phyloP scores from a whole-genome alignment of 768 basidiomycete genomes.

The Suillus ampliporus region DNA sequence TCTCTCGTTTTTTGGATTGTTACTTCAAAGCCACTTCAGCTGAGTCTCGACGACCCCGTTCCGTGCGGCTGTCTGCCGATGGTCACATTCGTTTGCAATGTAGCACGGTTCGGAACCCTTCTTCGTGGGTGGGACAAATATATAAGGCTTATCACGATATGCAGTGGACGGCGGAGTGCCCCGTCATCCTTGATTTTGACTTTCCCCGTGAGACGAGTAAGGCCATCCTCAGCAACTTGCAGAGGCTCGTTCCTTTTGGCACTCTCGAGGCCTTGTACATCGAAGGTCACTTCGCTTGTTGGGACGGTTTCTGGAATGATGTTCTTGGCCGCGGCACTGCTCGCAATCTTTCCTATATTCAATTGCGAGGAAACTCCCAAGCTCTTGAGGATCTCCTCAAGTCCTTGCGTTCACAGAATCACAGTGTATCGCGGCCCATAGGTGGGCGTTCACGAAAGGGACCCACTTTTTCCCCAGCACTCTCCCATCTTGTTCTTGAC shows the following conservation, averaged over 20 bases:
- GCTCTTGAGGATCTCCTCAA: neutral
- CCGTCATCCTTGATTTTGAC: neutral
- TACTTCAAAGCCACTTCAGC: neutral
- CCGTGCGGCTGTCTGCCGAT: neutral
- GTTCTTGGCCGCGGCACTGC: neutral
- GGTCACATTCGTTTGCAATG: neutral
- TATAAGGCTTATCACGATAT: neutral
- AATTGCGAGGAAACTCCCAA: neutral
- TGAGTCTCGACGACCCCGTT: neutral
- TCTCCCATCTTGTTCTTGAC: slow-evolving; percentile 1
- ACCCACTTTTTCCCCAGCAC: slow-evolving; percentile 4
- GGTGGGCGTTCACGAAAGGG: neutral
- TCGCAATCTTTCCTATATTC: neutral
- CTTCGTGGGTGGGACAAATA: neutral
- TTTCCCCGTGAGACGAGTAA: neutral
- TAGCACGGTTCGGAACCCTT: neutral
- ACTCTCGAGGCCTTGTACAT: neutral
- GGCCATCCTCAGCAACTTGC: neutral
- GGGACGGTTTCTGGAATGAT: slow-evolving; percentile 5
- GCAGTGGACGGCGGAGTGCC: neutral
- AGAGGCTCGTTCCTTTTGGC: neutral
- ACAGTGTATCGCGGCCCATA: neutral
- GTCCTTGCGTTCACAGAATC: neutral
- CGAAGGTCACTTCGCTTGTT: neutral
- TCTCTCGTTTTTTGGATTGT: slow-evolving; percentile 2